Evolutionary conservation across 2,329 filamentous ascomycete genomes (phyloP).

Genomic region (Aspergillus bombycis): DNA sequence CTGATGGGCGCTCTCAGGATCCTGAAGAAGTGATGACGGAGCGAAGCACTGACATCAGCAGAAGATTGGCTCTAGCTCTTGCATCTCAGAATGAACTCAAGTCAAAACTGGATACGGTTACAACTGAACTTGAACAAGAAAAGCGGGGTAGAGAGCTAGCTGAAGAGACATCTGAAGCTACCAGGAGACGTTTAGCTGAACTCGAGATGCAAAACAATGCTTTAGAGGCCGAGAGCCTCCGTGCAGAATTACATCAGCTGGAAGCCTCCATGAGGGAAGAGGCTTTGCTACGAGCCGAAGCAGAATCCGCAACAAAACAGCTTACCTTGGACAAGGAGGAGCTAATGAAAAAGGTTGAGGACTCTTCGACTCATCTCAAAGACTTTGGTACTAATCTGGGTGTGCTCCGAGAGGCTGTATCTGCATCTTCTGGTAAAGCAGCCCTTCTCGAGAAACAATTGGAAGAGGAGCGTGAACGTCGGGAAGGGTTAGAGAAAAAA

Average conservation of each 20-base stretch:
- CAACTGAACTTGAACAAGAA: constrained; percentile 76
- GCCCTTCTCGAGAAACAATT: constrained; percentile 77
- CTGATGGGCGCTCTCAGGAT: constrained; percentile 54
- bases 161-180: constrained; percentile 82
- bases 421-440: constrained; percentile 77
- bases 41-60: constrained; percentile 73
- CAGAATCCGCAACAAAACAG: constrained; percentile 72
- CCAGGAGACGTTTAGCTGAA: constrained; percentile 80
- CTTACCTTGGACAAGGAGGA: constrained; percentile 87
- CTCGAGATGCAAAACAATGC: constrained; percentile 83
- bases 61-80: constrained; percentile 80
- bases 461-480: constrained; percentile 72
- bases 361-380: constrained; percentile 66
- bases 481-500: constrained; percentile 76
- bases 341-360: constrained; percentile 68
- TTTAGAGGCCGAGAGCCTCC: constrained; percentile 81
- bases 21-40: constrained; percentile 63
- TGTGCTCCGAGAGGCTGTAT: constrained; percentile 75
- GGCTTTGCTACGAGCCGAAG: constrained; percentile 74
- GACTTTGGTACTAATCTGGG: constrained; percentile 73
- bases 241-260: constrained; percentile 79
- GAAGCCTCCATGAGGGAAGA: constrained; percentile 81
- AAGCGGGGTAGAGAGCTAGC: constrained; percentile 78
- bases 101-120: constrained; percentile 70
- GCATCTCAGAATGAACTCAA: constrained; percentile 80